These are phyloP conservation scores for Citrus reticulata DNA, from an alignment of 345 rosid genomes.

Conservation along the genomic window DNA sequence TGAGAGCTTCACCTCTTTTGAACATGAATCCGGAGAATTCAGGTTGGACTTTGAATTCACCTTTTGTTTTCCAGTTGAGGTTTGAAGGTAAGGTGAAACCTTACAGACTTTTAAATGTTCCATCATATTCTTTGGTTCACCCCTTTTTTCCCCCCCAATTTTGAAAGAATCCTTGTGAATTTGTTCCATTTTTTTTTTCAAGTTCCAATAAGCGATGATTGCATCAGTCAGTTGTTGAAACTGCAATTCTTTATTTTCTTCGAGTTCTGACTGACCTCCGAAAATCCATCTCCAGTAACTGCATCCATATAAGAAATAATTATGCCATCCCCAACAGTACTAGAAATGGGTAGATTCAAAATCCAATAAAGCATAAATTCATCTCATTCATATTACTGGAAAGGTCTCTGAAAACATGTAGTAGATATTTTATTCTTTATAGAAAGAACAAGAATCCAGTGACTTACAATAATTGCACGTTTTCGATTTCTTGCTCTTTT, in stretches of 20 bases:
- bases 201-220: background rate
- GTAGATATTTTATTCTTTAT: background rate
- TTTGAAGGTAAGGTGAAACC: constrained; percentile 31
- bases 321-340: background rate
- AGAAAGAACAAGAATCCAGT: constrained; percentile 2
- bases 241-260: background rate
- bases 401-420: background rate
- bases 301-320: background rate
- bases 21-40: background rate
- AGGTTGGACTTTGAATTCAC: constrained; percentile 3
- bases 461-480: constrained; percentile 10
- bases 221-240: background rate
- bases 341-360: background rate
- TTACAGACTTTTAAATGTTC: constrained; percentile 16
- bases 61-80: constrained; percentile 4
- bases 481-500: constrained; percentile 51
- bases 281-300: background rate
- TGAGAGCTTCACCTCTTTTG: constrained; percentile 22
- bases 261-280: background rate
- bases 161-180: background rate
- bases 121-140: constrained; percentile 4
- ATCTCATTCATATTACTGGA: background rate
- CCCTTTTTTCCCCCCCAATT: background rate
- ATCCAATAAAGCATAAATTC: background rate
- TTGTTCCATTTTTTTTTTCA: background rate